These are phyloP conservation scores for Trypethelium eluteriae DNA, from an alignment of 495 filamentous ascomycete species.

Conservation along the genomic window DNA sequence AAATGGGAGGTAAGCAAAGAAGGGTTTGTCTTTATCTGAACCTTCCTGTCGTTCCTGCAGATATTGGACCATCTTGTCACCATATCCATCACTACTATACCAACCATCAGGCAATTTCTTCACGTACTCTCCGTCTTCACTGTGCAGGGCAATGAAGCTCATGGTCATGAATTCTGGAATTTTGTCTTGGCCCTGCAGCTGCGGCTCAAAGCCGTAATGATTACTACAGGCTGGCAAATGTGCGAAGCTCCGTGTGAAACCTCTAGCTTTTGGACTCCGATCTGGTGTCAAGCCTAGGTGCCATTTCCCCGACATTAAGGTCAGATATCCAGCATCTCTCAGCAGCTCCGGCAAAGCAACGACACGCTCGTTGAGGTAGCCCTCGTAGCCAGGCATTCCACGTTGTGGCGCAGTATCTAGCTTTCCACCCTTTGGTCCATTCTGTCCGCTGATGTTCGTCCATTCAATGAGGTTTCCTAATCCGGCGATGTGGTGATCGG, in stretches of 20 bases:
- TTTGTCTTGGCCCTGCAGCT: slow-evolving; percentile 31
- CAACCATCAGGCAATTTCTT: slow-evolving; percentile 42
- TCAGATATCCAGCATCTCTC: slow-evolving; percentile 54
- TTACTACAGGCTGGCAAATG: slow-evolving; percentile 53
- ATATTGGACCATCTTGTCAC: slow-evolving; percentile 36
- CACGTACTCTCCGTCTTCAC: slow-evolving; percentile 51
- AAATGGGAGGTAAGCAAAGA: slow-evolving; percentile 42
- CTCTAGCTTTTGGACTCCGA: slow-evolving; percentile 25
- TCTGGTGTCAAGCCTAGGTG: slow-evolving; percentile 38
- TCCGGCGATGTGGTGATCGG: slow-evolving; percentile 47
- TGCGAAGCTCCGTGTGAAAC: slow-evolving; percentile 41
- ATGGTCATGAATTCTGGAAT: slow-evolving; percentile 35
- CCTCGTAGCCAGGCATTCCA: slow-evolving; percentile 58
- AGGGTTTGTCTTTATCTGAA: slow-evolving; percentile 34
- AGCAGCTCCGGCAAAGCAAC: slow-evolving; percentile 56
- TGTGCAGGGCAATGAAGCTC: slow-evolving; percentile 46
- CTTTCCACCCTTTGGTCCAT: slow-evolving; percentile 33
- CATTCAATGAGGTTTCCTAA: slow-evolving; percentile 43
- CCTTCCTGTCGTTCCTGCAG: slow-evolving; percentile 44
- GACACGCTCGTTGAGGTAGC: slow-evolving; percentile 56
- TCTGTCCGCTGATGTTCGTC: slow-evolving; percentile 31
- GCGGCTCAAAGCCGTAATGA: slow-evolving; percentile 55
- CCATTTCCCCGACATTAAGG: slow-evolving; percentile 56
- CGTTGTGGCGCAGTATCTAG: slow-evolving; percentile 33
- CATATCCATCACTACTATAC: slow-evolving; percentile 39